Evolutionary conservation across 2,329 filamentous ascomycete species (phyloP), one percentile per base, ranked within the genome.

Genomic region (Lachnellula arida): DNA sequence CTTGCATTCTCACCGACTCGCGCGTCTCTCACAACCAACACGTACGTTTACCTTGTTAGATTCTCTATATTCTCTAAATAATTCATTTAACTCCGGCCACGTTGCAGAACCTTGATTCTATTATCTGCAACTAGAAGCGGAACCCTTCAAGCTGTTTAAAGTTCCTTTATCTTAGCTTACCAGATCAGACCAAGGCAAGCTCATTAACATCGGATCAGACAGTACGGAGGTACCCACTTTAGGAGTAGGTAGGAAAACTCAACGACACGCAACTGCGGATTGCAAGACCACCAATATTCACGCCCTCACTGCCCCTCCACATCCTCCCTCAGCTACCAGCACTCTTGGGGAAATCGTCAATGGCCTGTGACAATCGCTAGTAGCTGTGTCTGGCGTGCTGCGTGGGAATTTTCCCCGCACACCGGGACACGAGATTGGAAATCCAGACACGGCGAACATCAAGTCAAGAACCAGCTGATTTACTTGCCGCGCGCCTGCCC

Each of bases 381-480:
- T 64, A 71, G 65, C 65, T 68, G 73, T 73, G 72, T 74, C 71
- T 78, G 78, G 77, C 76, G 78, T 79, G 77, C 79, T 75, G 78
- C 76, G 77, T 77, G 79, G 78, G 78, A 79, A 72, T 72, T 67
- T 77, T 78, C 76, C 79, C 79, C 79, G 79, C 79, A 80, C 76
- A 76, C 77, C 76, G 76, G 71, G 76, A 68, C 71, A 73, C 72
- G 66, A 68, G 62, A 68, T 65, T 68, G 63, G 55, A 56, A 64
- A 63, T 23, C 50, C 9, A 32, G 56, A 51, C 19, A 54, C 57
- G 58, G 50, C 63, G 54, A 63, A 56, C 60, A 58, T 46, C 44
- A 14, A 56, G 37, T 15, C n/a, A 32, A 50, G 58, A 35, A 51
- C 56, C 59, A 54, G 56, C 56, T 57, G 44, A 53, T 51, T 46